Evolutionary conservation across 805 yeast species (phyloP), one percentile per base, ranked within the genome.

Genomic region (Tetrapisispora taiwanensis): DNA sequence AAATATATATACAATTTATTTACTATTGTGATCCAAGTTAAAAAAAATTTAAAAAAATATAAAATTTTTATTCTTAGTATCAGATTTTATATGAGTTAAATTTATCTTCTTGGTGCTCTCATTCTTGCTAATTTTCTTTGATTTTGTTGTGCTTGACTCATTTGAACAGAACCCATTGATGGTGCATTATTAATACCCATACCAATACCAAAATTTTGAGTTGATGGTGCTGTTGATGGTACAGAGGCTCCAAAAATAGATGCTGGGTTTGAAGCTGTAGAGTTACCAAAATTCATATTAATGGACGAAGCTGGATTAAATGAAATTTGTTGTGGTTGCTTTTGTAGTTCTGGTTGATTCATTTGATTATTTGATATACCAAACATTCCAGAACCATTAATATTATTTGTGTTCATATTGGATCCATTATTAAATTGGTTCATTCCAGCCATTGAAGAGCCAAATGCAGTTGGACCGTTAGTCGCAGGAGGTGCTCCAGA

Each of bases 91-190:
- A 28, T 7, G 13, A 7, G 4, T 28, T 13, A 12, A 14, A 28
- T 4, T 30, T 44, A 50, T 28, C 65, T 53, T 47, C 63, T 55
- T 22, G 60, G 46, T 17, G 48, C 52, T 46, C 63, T 54, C 63
- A 59, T 59, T 42, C 65, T 52, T 17, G 65, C 64, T 18, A 60
- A 35, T 33, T 49, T 50, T 41, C 65, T 57, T 18, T 38, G 38
- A 15, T 39, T 39, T 22, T 42, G 24, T 26, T 17, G 38, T 20
- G 44, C 46, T 19, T 30, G 41, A 14, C 7, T 24, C 13, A 34
- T 34, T 34, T 30, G 14, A 17, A 18, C 32, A 28, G 30, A 20
- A 7, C 39, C 27, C 20, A 19, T 13, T 12, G 37, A 34, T 4
- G 37, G 22, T n/a, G n/a, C 20, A 17, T 36, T 28, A 10, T 17